Conservation (phyloP, 163 green algal genomes). For the Prototheca wickerhamii region DNA sequence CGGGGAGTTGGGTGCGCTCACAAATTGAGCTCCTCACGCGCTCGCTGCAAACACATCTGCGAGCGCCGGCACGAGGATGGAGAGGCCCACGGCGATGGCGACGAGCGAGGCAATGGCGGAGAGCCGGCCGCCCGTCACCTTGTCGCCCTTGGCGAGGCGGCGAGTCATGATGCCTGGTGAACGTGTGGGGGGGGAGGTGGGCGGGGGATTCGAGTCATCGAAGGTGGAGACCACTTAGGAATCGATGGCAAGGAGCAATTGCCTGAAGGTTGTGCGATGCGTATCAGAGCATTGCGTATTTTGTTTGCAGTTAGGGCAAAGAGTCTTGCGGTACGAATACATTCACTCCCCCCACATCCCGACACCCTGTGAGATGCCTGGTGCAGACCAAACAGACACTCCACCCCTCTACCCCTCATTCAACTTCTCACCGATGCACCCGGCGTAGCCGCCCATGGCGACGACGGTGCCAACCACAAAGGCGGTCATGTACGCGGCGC, state of each 20-base stretch:
- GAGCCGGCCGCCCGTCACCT: conserved; percentile 61
- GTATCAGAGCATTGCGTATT: too few species aligned
- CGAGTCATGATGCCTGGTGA: conserved; percentile 54
- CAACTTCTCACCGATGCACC: conserved; percentile 54
- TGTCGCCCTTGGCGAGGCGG: conserved; percentile 54
- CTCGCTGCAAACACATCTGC: neutral
- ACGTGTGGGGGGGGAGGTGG: too few species aligned
- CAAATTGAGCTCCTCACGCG: conserved; percentile 46
- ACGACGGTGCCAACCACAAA: conserved; percentile 93
- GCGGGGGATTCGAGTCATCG: too few species aligned
- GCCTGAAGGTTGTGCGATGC: too few species aligned
- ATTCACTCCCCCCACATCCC: too few species aligned
- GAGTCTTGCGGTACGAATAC: neutral
- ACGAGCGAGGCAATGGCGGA: conserved; percentile 50
- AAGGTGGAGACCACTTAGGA: too few species aligned
- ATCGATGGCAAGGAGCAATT: too few species aligned
- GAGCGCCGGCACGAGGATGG: conserved; percentile 45
- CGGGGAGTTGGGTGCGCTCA: conserved; percentile 9
- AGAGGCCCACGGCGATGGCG: conserved; percentile 57
- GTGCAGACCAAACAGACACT: neutral
- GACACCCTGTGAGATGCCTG: neutral
- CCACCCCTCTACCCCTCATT: neutral
- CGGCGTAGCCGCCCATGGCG: conserved; percentile 94
- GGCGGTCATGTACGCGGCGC: conserved; percentile 78
- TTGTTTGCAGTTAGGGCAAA: neutral